These are phyloP conservation scores for Botrytis pseudocinerea DNA, from an alignment of 2,329 filamentous ascomycete genomes.

Conservation along the genomic window DNA sequence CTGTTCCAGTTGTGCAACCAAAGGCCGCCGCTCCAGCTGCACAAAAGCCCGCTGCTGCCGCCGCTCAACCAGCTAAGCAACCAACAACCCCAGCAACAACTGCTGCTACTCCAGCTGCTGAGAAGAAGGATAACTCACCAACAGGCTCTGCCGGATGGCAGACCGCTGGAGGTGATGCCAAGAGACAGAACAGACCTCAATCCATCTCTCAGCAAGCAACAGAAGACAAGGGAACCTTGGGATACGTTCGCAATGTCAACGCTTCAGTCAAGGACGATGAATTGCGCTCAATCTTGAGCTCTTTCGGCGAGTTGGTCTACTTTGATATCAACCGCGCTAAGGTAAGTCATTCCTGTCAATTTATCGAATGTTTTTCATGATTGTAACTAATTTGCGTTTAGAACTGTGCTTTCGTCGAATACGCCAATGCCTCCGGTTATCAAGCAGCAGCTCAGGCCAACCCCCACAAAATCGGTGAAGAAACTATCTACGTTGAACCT, in stretches of 20 bases:
- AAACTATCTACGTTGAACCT: conserved; percentile 84
- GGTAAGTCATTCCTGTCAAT: conserved; percentile 54
- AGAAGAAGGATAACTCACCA: conserved; percentile 40
- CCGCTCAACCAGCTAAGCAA: conserved; percentile 42
- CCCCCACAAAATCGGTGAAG: conserved; percentile 79
- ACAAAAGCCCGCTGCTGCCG: conserved; percentile 44
- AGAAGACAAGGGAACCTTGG: conserved; percentile 76
- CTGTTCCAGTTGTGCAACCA: conserved; percentile 48
- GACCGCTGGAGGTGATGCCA: conserved; percentile 73
- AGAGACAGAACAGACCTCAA: conserved; percentile 77
- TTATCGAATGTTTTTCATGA: neutral
- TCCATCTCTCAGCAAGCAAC: conserved; percentile 56
- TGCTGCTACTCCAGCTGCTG: conserved; percentile 46
- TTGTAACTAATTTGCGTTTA: conserved; percentile 43
- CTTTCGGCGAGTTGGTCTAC: conserved; percentile 69
- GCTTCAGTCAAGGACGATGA: conserved; percentile 79
- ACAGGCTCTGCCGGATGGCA: conserved; percentile 69
- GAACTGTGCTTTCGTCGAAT: conserved; percentile 98
- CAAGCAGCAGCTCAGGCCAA: conserved; percentile 80
- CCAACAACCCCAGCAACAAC: conserved; percentile 44
- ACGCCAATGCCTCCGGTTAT: conserved; percentile 77
- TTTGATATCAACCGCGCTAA: conserved; percentile 82
- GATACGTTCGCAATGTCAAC: conserved; percentile 94
- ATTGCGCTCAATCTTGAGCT: conserved; percentile 68
- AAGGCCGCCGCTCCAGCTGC: conserved; percentile 59